Percentiles rank a stretch among this genome's conserved stretches.
phyloP scores from a whole-genome alignment of 2,329 filamentous ascomycete species.

The Cucurbitaria berberidis region DNA sequence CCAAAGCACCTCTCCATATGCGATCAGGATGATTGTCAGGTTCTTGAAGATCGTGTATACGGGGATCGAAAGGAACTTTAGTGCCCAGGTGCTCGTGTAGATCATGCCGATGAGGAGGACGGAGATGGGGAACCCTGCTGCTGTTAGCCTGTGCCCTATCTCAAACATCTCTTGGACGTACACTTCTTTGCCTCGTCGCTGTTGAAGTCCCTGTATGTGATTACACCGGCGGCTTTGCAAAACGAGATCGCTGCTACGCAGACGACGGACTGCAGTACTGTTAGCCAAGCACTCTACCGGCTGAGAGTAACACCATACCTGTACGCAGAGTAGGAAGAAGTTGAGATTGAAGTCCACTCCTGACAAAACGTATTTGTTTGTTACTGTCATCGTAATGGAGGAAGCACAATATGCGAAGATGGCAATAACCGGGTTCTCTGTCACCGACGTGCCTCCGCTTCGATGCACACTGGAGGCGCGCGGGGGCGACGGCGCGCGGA shows the following conservation, averaged over 20 bases:
- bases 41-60: constrained; percentile 99
- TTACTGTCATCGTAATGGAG: constrained; percentile 99
- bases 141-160: constrained; percentile 16
- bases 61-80: constrained; percentile 95
- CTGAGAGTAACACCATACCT: constrained; percentile 66
- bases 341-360: constrained; percentile 92
- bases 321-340: constrained; percentile 90
- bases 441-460: constrained; percentile 50
- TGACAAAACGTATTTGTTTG: constrained; percentile 98
- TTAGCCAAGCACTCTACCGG: constrained; percentile 18
- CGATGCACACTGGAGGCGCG: constrained; percentile 42
- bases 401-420: constrained; percentile 91
- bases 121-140: constrained; percentile 90
- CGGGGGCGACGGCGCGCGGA: constrained; percentile 53
- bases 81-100: constrained; percentile 93
- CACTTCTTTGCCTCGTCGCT: constrained; percentile 90
- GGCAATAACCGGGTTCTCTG: constrained; percentile 79
- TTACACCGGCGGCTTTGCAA: constrained; percentile 81
- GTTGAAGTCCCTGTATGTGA: constrained; percentile 85
- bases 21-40: constrained; percentile 97
- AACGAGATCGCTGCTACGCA: constrained; percentile 83
- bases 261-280: constrained; percentile 72
- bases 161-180: constrained; percentile 54
- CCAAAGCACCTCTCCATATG: constrained; percentile 97
- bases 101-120: constrained; percentile 98